Conservation (phyloP, 176 grass and related monocot species). For the Cenchrus americanus region DNA sequence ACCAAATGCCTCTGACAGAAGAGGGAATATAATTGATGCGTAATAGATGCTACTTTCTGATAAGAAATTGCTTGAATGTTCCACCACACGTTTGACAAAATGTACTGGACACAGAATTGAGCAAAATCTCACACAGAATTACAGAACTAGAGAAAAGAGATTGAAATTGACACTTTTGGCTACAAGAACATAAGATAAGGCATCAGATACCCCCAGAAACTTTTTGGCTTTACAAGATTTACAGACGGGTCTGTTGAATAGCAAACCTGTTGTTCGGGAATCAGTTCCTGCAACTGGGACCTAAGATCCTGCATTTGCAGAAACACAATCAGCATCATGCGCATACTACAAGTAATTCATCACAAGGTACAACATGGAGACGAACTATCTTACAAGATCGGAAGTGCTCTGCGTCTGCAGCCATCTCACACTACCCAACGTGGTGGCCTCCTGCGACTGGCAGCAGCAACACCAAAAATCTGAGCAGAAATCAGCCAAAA, state of each 20-base stretch:
- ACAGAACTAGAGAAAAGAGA: conserved; percentile 12
- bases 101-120: neutral
- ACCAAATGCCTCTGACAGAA: neutral
- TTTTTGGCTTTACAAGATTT: conserved; percentile 27
- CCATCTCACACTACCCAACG: conserved; percentile 87
- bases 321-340: conserved; percentile 30
- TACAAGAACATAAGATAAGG: conserved; percentile 5
- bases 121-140: neutral
- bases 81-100: neutral
- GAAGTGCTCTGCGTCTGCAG: conserved; percentile 86
- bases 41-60: neutral
- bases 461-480: neutral
- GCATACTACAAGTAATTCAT: neutral
- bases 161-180: neutral
- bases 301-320: conserved; percentile 78
- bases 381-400: conserved; percentile 64
- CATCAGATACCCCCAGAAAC: conserved; percentile 31
- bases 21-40: neutral
- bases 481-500: neutral
- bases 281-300: conserved; percentile 93
- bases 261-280: conserved; percentile 95
- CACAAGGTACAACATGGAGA: neutral
- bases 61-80: neutral
- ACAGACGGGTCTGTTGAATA: neutral
- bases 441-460: conserved; percentile 73